Evolutionary conservation across 2,329 filamentous ascomycete genomes (phyloP).

Genomic region (Trichoderma aggressivum): DNA sequence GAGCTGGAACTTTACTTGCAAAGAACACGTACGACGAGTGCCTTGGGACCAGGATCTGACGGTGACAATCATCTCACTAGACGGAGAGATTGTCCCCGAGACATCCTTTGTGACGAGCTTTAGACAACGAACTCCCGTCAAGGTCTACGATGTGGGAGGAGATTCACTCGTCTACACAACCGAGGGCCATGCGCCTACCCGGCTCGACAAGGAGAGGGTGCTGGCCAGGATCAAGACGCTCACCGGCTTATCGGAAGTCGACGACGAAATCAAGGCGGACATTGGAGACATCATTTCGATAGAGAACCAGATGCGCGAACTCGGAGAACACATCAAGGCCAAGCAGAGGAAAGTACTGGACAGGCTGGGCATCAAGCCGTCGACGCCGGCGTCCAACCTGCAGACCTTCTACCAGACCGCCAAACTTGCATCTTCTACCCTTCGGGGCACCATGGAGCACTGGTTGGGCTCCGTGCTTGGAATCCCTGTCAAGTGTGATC

Average conservation of each 20-base stretch:
- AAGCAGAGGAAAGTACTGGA: conserved; percentile 11
- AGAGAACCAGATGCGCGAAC: conserved; percentile 4
- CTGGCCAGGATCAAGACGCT: not conserved
- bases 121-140: not conserved
- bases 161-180: conserved; percentile 13
- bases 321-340: not conserved
- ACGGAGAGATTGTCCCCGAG: conserved; percentile 10
- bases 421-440: not conserved
- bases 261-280: not conserved
- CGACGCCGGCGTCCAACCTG: not conserved
- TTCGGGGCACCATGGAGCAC: conserved; percentile 14
- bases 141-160: conserved; percentile 10
- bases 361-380: not conserved
- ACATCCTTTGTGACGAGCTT: conserved; percentile 13
- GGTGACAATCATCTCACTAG: conserved; percentile 11
- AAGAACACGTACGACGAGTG: not conserved
- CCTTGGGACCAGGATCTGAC: conserved; percentile 14
- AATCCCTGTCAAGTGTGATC: not conserved
- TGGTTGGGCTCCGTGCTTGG: conserved; percentile 13
- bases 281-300: conserved; percentile 1
- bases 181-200: not conserved
- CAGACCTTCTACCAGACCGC: conserved; percentile 10
- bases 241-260: not conserved
- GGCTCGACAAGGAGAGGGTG: not conserved
- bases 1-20: conserved; percentile 19